phyloP scores from a whole-genome alignment of 2,329 filamentous ascomycete genomes.

The Eutypella sp. region DNA sequence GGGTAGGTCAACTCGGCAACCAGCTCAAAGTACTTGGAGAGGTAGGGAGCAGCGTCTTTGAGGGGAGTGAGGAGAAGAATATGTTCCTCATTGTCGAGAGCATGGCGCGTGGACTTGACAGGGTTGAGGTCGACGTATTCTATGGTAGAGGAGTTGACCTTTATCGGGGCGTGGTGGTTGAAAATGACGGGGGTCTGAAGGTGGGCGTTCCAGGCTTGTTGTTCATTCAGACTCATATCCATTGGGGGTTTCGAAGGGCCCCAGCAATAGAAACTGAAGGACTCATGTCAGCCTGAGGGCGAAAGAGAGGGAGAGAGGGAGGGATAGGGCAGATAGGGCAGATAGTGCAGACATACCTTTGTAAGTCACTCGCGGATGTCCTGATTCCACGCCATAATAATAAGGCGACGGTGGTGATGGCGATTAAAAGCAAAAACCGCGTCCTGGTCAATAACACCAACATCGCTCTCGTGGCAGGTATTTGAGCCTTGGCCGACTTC shows the following conservation, averaged over 20 bases:
- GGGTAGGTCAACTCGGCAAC: constrained; percentile 87
- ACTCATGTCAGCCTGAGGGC: constrained; percentile 18
- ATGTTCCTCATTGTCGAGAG: constrained; percentile 74
- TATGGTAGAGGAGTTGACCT: constrained; percentile 78
- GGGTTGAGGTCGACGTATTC: constrained; percentile 77
- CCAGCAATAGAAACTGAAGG: constrained; percentile 87
- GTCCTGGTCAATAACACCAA: constrained; percentile 68
- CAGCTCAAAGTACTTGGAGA: constrained; percentile 91
- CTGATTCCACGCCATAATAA: constrained; percentile 86
- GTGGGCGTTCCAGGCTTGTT: constrained; percentile 82
- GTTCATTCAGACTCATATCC: constrained; percentile 89
- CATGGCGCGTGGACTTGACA: constrained; percentile 75
- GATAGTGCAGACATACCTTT: constrained; percentile 59
- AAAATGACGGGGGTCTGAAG: constrained; percentile 90
- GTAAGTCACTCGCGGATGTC: constrained; percentile 78
- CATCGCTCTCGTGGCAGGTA: constrained; percentile 72
- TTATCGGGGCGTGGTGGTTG: constrained; percentile 87
- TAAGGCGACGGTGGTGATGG: constrained; percentile 64
- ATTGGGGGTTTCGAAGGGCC: constrained; percentile 93
- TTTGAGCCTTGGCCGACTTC: constrained; percentile 78
- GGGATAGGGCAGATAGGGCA: constrained; percentile 7
- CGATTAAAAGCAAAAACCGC: constrained; percentile 70
- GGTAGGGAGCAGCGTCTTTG: constrained; percentile 77
- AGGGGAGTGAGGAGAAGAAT: constrained; percentile 90
- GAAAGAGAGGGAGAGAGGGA: too few relatives aligned